Evolutionary conservation across 768 basidiomycete genomes (phyloP), one percentile per base, ranked within the genome.

Genomic region (Pulveroboletus ravenelii): DNA sequence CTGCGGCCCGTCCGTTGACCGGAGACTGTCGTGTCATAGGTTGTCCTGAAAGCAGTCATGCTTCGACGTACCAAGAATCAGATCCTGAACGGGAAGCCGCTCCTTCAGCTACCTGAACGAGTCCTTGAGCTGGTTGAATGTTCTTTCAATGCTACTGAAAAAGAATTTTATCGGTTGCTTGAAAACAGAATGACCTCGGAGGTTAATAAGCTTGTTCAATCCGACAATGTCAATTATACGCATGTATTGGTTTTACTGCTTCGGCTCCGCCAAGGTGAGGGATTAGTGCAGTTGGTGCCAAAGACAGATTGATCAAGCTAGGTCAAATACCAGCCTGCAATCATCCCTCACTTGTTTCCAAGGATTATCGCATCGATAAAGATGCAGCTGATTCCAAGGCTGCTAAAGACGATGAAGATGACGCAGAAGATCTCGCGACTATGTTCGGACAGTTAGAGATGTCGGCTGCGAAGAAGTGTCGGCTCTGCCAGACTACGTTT

Each of bases 41-140:
- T 88, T 34, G 82, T 98, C 3, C 72, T 98, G 13, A 83, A 85
- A 56, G 79, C 86, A 12, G 75, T 94, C 54, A 95, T 98, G 93
- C 79, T 97, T 29, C 79, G 95, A 6, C 83, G 96, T 5, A 84
- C 77, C 3, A 99, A 98, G 69, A 78, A 77, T 34, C 80, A 84
- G 45, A 58, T 70, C 0, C 55, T 87, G 15, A 85, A 93, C 50
- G 95, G 95, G 6, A 87, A 92, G 60, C 80, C 81, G 0, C 74
- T 98, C 17, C 76, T 98, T 36, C 77, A 86, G 14, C 78, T 99
- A 0, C 96, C 96, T 0, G 78, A 75, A 13, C 80, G 93, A 4
- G 77, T 65, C 2, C 75, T 99, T 29, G 70, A 86, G 10, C 68
- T 93, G 32, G 73, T 95, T 0, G 76, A 82, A 2, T 94, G 92